phyloP scores from a whole-genome alignment of 1,139 yeast species.

The Hanseniaspora sp. region DNA sequence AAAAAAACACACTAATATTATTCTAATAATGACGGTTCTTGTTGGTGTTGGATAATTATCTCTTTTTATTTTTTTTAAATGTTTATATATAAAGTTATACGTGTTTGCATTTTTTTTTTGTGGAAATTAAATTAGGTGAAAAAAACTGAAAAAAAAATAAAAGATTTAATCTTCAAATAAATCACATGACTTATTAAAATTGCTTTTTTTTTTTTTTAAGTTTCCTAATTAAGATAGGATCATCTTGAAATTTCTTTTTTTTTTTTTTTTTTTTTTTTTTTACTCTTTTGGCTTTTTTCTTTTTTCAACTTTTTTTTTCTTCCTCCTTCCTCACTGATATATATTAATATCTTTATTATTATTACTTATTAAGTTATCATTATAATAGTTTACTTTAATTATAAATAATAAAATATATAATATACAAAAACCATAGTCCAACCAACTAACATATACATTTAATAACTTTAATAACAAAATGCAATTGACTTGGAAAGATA shows the following conservation, averaged over 20 bases:
- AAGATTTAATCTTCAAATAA: too few relatives aligned
- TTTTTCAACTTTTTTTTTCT: not conserved
- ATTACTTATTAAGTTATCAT: too few relatives aligned
- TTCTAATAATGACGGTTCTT: too few relatives aligned
- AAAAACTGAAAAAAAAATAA: too few relatives aligned
- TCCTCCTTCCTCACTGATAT: not conserved
- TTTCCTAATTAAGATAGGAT: not conserved
- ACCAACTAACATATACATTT: not conserved
- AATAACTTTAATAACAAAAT: slow-evolving; percentile 33
- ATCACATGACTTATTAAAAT: not conserved
- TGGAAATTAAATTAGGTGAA: too few relatives aligned
- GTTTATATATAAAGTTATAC: too few relatives aligned
- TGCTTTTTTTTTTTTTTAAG: not conserved
- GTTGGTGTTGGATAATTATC: too few relatives aligned
- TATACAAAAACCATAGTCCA: not conserved
- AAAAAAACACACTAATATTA: not conserved
- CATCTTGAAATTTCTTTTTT: not conserved
- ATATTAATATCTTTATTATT: not conserved
- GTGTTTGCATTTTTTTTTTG: too few relatives aligned
- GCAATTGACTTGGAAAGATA: slow-evolving; percentile 98
- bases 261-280: slow-evolving; percentile 1
- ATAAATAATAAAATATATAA: not conserved
- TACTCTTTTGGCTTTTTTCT: not conserved
- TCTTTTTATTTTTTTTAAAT: too few relatives aligned
- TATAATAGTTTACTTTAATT: not conserved